Percentiles rank a stretch among this genome's conserved stretches.
phyloP scores from a whole-genome alignment of 2,329 filamentous ascomycete species.

The Colletotrichum acutatum region DNA sequence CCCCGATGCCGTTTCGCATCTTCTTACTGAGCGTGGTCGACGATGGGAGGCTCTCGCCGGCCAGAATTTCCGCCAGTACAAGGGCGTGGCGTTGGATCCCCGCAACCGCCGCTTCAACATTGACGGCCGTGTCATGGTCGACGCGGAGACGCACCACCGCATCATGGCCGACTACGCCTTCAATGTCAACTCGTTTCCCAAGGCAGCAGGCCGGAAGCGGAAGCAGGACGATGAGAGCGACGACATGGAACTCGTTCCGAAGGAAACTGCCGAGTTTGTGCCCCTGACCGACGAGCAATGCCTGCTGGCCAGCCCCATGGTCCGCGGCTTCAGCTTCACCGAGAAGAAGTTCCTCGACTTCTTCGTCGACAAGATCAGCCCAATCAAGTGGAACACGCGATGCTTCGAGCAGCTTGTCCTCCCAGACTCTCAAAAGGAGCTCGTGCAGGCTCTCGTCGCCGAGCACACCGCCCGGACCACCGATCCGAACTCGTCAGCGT shows the following conservation, averaged over 20 bases:
- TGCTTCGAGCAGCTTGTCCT: constrained; percentile 62
- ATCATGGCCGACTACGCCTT: constrained; percentile 88
- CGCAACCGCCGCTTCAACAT: constrained; percentile 71
- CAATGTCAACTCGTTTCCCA: constrained; percentile 36
- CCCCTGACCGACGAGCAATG: constrained; percentile 51
- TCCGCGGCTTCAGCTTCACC: constrained; percentile 65
- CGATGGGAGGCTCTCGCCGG: constrained; percentile 57
- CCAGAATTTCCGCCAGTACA: constrained; percentile 59
- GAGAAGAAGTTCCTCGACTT: constrained; percentile 61
- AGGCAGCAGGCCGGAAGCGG: constrained; percentile 31
- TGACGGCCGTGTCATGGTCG: constrained; percentile 89
- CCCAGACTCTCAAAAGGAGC: constrained; percentile 59
- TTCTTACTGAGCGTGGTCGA: constrained; percentile 53
- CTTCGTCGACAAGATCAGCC: constrained; percentile 55
- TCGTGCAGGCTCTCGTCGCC: constrained; percentile 71
- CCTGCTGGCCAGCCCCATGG: constrained; percentile 51
- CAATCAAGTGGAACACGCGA: constrained; percentile 59
- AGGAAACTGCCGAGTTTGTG: constrained; percentile 27
- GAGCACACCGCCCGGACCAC: constrained; percentile 57
- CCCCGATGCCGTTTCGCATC: constrained; percentile 44
- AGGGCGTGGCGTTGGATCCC: constrained; percentile 46
- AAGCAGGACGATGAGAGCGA: constrained; percentile 33
- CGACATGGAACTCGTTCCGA: constrained; percentile 40
- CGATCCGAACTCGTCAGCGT: constrained; percentile 65
- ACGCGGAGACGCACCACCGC: constrained; percentile 82